Conservation (phyloP, 2,329 filamentous ascomycete genomes). For the Colletotrichum eremochloae region DNA sequence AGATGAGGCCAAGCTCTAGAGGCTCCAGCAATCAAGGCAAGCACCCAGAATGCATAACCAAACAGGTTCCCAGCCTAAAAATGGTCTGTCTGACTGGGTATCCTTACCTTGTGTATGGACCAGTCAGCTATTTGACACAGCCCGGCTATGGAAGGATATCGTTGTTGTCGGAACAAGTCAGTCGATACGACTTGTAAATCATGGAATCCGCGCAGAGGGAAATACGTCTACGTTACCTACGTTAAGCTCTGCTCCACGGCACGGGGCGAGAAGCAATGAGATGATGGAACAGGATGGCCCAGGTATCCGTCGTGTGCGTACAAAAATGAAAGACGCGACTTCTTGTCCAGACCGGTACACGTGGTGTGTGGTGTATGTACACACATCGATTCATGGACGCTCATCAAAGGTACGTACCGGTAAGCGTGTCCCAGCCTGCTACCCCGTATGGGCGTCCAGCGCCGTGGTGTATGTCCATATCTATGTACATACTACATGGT, state of each 20-base stretch:
- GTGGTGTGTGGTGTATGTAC: no score
- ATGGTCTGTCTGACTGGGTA: slow-evolving; percentile 1
- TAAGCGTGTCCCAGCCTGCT: slow-evolving; percentile 1
- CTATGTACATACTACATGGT: background rate
- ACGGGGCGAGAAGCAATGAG: no score
- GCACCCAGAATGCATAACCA: background rate
- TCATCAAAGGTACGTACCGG: slow-evolving; percentile 11
- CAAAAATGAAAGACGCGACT: slow-evolving; percentile 1
- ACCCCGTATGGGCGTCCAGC: background rate
- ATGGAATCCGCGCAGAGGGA: background rate
- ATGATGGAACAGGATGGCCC: background rate
- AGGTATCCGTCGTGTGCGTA: background rate
- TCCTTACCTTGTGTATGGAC: background rate
- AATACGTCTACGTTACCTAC: background rate
- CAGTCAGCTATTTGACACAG: background rate
- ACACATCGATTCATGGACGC: background rate
- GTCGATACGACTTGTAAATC: background rate
- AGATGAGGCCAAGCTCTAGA: slow-evolving; percentile 10
- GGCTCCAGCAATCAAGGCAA: slow-evolving; percentile 3
- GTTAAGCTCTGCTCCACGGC: background rate
- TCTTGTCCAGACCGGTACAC: background rate
- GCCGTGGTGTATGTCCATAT: background rate
- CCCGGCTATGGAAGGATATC: background rate
- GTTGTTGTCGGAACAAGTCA: background rate
- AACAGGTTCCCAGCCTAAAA: slow-evolving; percentile 2